Percentiles rank a stretch among this genome's conserved stretches.
These are phyloP conservation scores for Aspergillus bombycis DNA, from an alignment of 2,329 filamentous ascomycete species.

Conservation along the genomic window DNA sequence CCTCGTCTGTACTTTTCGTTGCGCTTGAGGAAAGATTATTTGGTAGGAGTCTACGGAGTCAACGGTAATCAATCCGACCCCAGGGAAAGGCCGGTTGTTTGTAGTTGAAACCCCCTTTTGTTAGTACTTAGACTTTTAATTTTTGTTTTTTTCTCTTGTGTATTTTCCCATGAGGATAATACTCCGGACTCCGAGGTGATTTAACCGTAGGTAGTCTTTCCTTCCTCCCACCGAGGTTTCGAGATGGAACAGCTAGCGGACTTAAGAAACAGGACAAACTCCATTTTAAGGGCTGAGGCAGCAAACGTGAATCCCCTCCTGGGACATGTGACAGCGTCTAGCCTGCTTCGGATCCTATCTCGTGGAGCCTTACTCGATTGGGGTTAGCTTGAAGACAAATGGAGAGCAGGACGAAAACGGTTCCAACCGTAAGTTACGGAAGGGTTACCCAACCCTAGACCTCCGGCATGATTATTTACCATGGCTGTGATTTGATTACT, in stretches of 20 bases:
- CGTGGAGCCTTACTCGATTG: constrained; percentile 11
- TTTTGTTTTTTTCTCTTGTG: background rate
- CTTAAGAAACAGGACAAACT: background rate
- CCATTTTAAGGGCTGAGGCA: constrained; percentile 2
- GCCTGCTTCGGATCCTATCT: constrained; percentile 6
- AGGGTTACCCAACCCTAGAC: background rate
- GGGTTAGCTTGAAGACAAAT: constrained; percentile 8
- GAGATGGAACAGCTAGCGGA: constrained; percentile 1
- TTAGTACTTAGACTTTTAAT: no score
- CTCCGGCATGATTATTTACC: background rate
- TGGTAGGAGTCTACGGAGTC: background rate
- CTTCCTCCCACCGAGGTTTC: background rate
- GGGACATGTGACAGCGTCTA: constrained; percentile 15
- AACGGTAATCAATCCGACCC: background rate
- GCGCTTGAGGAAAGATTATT: background rate
- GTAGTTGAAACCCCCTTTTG: background rate
- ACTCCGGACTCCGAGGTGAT: constrained; percentile 10
- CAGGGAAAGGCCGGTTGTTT: background rate
- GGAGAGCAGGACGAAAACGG: constrained; percentile 6
- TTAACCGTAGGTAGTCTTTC: background rate
- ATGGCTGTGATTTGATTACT: constrained; percentile 13
- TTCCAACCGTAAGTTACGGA: background rate
- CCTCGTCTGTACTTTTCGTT: background rate
- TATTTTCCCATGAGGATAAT: constrained; percentile 1
- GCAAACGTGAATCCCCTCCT: background rate